phyloP scores from a whole-genome alignment of 768 basidiomycete species.

The Lactarius pseudohatsudake region DNA sequence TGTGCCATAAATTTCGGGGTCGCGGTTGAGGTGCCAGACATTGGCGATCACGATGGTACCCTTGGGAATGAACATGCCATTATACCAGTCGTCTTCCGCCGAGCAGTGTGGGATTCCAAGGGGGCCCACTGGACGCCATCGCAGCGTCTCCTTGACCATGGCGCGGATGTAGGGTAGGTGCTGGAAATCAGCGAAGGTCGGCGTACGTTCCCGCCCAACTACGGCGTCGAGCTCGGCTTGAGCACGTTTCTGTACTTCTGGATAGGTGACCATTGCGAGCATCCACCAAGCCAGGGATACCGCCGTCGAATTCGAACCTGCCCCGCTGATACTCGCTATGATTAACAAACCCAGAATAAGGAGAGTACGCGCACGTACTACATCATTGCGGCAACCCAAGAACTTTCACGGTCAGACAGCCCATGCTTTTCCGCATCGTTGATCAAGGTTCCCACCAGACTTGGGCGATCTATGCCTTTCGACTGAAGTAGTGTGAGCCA shows the following conservation, averaged over 20 bases:
- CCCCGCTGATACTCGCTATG: not conserved
- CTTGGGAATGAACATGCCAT: constrained; percentile 36
- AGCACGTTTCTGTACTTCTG: not conserved
- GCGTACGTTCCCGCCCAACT: constrained; percentile 14
- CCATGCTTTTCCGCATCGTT: not conserved
- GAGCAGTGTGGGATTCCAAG: constrained; percentile 28
- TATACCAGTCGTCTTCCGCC: constrained; percentile 33
- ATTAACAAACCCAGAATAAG: not conserved
- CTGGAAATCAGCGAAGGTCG: constrained; percentile 18
- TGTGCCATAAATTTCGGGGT: constrained; percentile 32
- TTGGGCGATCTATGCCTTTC: not conserved
- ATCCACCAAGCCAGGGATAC: constrained; percentile 8
- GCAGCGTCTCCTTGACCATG: constrained; percentile 24
- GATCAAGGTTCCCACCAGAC: not conserved
- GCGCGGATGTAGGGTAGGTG: constrained; percentile 23
- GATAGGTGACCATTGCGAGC: constrained; percentile 7
- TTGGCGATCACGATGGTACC: constrained; percentile 38
- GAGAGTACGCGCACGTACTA: not conserved
- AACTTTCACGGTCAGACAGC: not conserved
- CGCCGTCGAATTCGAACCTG: not conserved
- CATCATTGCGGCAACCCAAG: not conserved
- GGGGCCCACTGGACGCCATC: constrained; percentile 3
- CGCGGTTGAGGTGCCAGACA: constrained; percentile 31
- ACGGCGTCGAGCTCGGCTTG: constrained; percentile 19
- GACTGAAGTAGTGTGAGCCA: not conserved